Conservation (phyloP, 164 flowering plant genomes). For the Cinnamomum chago region DNA sequence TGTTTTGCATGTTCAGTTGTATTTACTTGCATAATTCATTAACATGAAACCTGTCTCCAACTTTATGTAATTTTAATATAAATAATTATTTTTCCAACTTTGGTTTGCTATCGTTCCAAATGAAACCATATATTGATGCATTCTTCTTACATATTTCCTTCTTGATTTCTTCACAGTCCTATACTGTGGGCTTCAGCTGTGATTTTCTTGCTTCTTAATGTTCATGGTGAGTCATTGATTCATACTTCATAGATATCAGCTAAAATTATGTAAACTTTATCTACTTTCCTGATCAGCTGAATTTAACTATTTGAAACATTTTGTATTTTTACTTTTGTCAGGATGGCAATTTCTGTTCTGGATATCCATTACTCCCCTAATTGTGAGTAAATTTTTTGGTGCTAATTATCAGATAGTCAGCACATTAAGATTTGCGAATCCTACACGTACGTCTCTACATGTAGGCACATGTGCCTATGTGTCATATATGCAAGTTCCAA, state of each 20-base stretch:
- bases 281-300: neutral
- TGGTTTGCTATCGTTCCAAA: neutral
- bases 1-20: no score
- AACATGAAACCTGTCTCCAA: neutral
- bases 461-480: neutral
- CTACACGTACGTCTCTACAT: neutral
- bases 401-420: neutral
- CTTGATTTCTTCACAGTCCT: slow-evolving; percentile 26
- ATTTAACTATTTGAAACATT: neutral
- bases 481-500: neutral
- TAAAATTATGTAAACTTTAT: neutral
- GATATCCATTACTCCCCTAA: slow-evolving; percentile 60
- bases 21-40: no score
- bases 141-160: neutral
- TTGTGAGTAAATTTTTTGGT: slow-evolving; percentile 41
- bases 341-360: slow-evolving; percentile 70
- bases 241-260: neutral
- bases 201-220: slow-evolving; percentile 44
- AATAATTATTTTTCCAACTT: neutral
- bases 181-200: slow-evolving; percentile 50
- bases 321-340: slow-evolving; percentile 27
- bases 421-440: neutral
- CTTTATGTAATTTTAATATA: no score
- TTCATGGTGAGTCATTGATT: slow-evolving; percentile 31
- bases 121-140: neutral